Base-by-base conservation (phyloP, 2,329 filamentous ascomycete species). In the Chaetomium strumarium region DNA sequence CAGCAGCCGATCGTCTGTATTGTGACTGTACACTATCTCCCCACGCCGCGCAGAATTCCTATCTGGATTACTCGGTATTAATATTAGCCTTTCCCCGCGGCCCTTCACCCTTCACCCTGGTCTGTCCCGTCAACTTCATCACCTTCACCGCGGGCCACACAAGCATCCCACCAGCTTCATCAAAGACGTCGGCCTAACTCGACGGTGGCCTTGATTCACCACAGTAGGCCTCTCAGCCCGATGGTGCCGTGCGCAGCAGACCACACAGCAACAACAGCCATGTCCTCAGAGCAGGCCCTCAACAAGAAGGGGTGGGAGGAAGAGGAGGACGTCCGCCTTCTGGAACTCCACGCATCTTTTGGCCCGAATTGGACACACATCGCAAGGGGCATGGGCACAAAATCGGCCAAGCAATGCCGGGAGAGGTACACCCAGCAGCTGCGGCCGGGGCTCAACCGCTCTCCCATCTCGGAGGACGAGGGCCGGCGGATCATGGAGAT, bases 371-470 rank as follows among this genome's bases (percentile, higher is more conserved):
- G 92, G 92, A 90, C 96, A 13, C 80, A 83, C 59, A 95, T 96
- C 64, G 84, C 91, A 75, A 84, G 50, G 77, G 84, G 60, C 10
- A 84, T 96, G 63, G 78, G 80, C 55, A 51, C 86, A 24, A 82
- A 92, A 57, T 89, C 89, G 20, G 86, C 92, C 49, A 97, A 97
- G 75, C 92, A 97, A 73, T 97, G 92, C 69, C 84, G 92, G 53
- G 92, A 97, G 73, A 81, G 92, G 44, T 97, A 88, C 66, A 90
- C 96, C 66, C 92, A 97, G 66, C 96, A 96, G 68, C 77, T 97
- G 42, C 96, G 90, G 68, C 85, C 86, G 1, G 73, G 76, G 1
- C 73, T 91, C 36, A 87, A 86, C 66, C 86, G 88, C 63, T 79
- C 84, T 16, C 86, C 87, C 51, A 90, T 91, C 65, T 82, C 82